A percentile compares a stretch with the other conserved stretches of the same genome.
Conservation (phyloP, 768 basidiomycete species). For the Auricularia cornea region DNA sequence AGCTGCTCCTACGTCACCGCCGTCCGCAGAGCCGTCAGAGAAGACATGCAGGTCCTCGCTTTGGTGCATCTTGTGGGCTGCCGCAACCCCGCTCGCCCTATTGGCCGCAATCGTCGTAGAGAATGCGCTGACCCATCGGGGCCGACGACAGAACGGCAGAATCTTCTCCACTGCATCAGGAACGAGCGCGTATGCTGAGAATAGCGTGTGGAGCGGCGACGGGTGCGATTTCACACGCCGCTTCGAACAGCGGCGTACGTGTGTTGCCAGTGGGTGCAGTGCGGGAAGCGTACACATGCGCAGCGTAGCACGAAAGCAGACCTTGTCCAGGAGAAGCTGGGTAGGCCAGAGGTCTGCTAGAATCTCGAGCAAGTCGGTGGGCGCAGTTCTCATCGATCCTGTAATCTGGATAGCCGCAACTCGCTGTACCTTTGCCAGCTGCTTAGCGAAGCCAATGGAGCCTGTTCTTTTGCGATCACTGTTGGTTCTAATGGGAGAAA, state of each 20-base stretch:
- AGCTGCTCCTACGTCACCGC: slow-evolving; percentile 12
- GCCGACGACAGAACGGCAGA: too few species aligned
- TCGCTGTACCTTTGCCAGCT: not conserved
- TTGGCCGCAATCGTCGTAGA: not conserved
- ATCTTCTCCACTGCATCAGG: not conserved
- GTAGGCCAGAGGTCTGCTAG: slow-evolving; percentile 15
- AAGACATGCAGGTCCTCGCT: not conserved
- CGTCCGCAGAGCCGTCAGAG: slow-evolving; percentile 14
- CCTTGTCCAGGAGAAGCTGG: slow-evolving; percentile 1
- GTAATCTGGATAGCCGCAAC: slow-evolving; percentile 6
- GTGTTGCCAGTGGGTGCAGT: not conserved
- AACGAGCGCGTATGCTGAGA: not conserved
- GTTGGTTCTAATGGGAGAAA: not conserved
- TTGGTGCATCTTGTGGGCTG: not conserved
- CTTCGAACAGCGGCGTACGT: not conserved
- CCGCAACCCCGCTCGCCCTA: not conserved
- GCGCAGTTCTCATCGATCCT: slow-evolving; percentile 9
- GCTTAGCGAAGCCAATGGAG: not conserved
- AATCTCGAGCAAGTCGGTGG: slow-evolving; percentile 13
- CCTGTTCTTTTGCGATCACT: not conserved
- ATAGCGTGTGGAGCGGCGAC: slow-evolving; percentile 10
- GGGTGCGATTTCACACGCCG: slow-evolving; percentile 4
- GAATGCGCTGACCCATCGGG: not conserved
- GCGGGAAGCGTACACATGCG: slow-evolving; percentile 3
- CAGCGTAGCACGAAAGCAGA: slow-evolving; percentile 1